These are phyloP conservation scores for Sclerotiophoma versabilis DNA, from an alignment of 2,329 filamentous ascomycete species.

Conservation along the genomic window DNA sequence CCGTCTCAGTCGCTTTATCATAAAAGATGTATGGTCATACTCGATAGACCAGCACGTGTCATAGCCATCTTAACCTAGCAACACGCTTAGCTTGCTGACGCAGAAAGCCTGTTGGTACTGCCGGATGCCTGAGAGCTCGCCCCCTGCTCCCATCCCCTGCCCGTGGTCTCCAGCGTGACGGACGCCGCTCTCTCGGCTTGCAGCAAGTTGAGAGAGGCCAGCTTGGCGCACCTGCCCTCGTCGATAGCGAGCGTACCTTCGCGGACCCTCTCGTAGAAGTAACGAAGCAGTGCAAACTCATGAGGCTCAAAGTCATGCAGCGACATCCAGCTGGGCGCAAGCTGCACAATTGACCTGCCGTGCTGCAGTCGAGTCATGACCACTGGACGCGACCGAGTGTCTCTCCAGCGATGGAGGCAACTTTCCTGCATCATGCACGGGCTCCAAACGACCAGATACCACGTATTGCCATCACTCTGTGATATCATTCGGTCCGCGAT, in stretches of 20 bases:
- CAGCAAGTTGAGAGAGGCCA: not conserved
- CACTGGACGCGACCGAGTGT: not conserved
- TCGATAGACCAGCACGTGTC: too few relatives aligned
- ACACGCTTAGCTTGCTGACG: not conserved
- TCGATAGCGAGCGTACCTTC: not conserved
- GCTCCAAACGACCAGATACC: not conserved
- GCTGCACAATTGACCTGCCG: not conserved
- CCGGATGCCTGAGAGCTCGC: not conserved
- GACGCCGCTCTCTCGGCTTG: not conserved
- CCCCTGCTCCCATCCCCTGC: not conserved
- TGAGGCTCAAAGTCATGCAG: not conserved
- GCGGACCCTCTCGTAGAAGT: not conserved
- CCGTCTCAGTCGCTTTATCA: too few relatives aligned
- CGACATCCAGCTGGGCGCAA: not conserved
- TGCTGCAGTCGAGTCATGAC: not conserved
- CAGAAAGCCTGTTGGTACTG: not conserved
- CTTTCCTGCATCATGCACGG: not conserved
- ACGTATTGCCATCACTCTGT: not conserved
- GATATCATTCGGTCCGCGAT: not conserved
- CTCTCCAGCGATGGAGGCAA: not conserved
- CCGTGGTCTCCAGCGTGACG: not conserved
- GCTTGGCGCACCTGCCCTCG: not conserved
- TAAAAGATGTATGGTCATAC: too few relatives aligned
- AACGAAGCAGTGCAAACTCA: not conserved
- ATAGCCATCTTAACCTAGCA: too few relatives aligned